Evolutionary conservation across 768 basidiomycete species (phyloP).

Genomic region (Pulveroboletus frians): DNA sequence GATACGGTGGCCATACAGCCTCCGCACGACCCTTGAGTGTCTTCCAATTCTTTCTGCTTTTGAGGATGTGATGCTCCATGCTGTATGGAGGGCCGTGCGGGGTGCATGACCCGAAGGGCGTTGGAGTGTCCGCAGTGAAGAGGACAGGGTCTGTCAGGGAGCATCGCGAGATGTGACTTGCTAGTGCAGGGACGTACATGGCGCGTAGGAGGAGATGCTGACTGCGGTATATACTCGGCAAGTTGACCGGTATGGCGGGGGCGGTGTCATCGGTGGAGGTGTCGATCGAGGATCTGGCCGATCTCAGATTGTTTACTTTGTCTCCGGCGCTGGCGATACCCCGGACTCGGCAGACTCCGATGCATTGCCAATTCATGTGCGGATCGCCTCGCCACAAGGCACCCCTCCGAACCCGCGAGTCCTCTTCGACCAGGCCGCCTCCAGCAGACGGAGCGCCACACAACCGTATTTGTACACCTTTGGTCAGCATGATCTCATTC

Average conservation of each 20-base stretch:
- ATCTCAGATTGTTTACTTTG: constrained; percentile 32
- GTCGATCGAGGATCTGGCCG: constrained; percentile 17
- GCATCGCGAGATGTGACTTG: constrained; percentile 5
- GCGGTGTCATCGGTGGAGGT: no score
- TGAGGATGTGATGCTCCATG: constrained; percentile 52
- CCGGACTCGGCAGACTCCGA: constrained; percentile 30
- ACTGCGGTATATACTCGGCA: constrained; percentile 22
- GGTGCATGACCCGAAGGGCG: constrained; percentile 4
- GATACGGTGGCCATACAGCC: constrained; percentile 74
- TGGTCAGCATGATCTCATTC: no score
- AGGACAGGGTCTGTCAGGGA: not conserved
- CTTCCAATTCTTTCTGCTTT: constrained; percentile 71
- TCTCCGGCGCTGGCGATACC: constrained; percentile 30
- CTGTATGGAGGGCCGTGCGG: constrained; percentile 17
- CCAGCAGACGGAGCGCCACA: no score
- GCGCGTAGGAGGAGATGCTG: constrained; percentile 1
- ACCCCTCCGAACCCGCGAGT: no score
- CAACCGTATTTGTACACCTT: no score
- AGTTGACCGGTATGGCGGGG: constrained; percentile 18
- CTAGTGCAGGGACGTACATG: constrained; percentile 14
- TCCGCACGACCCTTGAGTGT: constrained; percentile 61
- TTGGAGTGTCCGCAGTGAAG: constrained; percentile 4
- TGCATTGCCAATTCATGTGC: constrained; percentile 1
- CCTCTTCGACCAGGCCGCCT: no score
- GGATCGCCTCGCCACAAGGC: constrained; percentile 3